phyloP scores from a whole-genome alignment of 306 rosid genomes.

The Ziziphus jujuba region DNA sequence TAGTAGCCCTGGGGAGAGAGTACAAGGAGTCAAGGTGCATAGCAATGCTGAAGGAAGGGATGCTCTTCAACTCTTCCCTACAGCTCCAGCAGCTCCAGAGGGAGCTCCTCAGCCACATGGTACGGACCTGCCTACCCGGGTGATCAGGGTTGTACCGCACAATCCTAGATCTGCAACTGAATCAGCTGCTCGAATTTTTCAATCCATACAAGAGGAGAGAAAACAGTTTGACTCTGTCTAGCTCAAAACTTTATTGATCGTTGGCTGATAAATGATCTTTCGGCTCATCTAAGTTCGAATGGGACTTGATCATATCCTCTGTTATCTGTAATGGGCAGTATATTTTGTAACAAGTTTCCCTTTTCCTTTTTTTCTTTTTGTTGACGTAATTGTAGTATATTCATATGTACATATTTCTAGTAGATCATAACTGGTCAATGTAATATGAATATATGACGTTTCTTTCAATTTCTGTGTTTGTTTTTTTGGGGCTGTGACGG shows the following conservation, averaged over 20 bases:
- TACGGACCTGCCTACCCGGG: constrained; percentile 47
- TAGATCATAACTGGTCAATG: constrained; percentile 9
- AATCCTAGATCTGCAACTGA: constrained; percentile 78
- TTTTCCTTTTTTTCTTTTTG: background rate
- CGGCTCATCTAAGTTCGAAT: background rate
- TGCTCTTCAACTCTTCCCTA: constrained; percentile 50
- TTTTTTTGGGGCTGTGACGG: background rate
- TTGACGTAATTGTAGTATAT: constrained; percentile 3
- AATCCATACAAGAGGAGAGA: constrained; percentile 87
- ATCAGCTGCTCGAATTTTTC: constrained; percentile 95
- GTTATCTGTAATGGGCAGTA: no score
- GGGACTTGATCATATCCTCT: background rate
- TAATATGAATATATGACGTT: constrained; percentile 22
- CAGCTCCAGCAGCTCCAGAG: constrained; percentile 39
- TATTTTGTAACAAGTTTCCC: background rate
- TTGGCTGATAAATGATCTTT: background rate
- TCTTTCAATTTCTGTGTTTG: background rate
- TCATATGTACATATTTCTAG: constrained; percentile 18
- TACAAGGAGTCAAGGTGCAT: constrained; percentile 25
- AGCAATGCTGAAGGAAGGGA: constrained; percentile 50
- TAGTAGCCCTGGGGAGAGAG: constrained; percentile 57
- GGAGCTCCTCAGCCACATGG: constrained; percentile 46
- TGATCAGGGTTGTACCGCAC: constrained; percentile 88
- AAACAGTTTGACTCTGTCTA: constrained; percentile 45
- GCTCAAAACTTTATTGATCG: background rate